Percentiles rank a stretch among this genome's conserved stretches.
Conservation (phyloP, 2,329 filamentous ascomycete species). For the Ustilaginoidea virens region DNA sequence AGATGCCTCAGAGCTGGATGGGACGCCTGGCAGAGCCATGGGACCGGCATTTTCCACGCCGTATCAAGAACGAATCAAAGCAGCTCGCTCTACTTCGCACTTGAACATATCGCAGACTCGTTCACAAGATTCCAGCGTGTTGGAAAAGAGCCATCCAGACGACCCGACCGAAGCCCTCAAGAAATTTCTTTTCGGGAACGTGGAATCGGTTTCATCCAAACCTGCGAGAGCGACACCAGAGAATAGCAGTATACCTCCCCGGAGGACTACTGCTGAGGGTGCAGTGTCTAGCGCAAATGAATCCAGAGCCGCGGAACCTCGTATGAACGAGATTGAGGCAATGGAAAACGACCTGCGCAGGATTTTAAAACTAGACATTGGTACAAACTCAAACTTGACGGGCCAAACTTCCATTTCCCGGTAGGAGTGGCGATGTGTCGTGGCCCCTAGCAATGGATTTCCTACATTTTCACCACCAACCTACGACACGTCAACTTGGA, state of each 20-base stretch:
- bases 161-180: constrained; percentile 36
- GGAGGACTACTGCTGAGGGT: background rate
- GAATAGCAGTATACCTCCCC: background rate
- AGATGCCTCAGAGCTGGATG: constrained; percentile 43
- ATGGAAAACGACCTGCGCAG: constrained; percentile 40
- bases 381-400: constrained; percentile 9
- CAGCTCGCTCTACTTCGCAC: constrained; percentile 25
- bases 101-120: background rate
- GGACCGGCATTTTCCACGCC: constrained; percentile 55
- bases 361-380: constrained; percentile 30
- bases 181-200: constrained; percentile 35
- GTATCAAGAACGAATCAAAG: constrained; percentile 45
- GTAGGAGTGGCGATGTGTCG: too few species aligned
- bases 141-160: constrained; percentile 6
- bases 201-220: constrained; percentile 7
- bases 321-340: constrained; percentile 22
- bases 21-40: constrained; percentile 35
- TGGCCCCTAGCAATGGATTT: too few species aligned
- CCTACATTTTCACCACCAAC: too few species aligned
- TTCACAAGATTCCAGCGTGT: background rate
- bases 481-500: too few species aligned
- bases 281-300: background rate
- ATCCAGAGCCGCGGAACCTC: background rate
- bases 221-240: background rate
- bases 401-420: constrained; percentile 11